Base-by-base conservation (phyloP, 805 yeast genomes). In the Phaffomyces opuntiae region DNA sequence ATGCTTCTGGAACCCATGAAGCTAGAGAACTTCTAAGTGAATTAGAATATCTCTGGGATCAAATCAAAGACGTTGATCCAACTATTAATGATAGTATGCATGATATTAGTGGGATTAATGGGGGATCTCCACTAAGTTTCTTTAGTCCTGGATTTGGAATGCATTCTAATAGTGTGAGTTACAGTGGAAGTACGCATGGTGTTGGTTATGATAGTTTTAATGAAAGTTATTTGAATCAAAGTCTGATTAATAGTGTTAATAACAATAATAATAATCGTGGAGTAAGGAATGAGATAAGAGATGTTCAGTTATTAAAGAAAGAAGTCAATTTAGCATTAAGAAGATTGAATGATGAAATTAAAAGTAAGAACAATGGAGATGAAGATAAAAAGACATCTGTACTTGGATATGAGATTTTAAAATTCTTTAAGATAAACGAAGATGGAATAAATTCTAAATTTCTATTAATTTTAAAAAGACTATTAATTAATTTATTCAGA, bases 31-130 rank as follows among this genome's bases (percentile, higher is more conserved):
- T 81, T 43, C 68, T 83, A 45, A 64, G 70, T 39, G 93, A 86
- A 55, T 70, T 87, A 52, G 90, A 85, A 59, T 75, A 72, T 52
- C 64, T 83, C 37, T 87, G 90, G 89, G 83, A 80, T 60, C 88
- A 81, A 58, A 78, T 83, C 49, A 78, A 75, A 53, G 78, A 78
- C 53, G 52, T 66, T 45, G 51, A 51, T 9, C 60, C 57, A 17
- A 45, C 53, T 6, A 51, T 58, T 3, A 45, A 54, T 1, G 60
- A 57, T 7, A 43, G 46, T 16, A 34, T 46, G 25, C 45, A 45
- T 12, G 49, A 47, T 29, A 29, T 35, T 21, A 17, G 32, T 16
- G 45, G 46, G 11, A 27, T 32, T 19, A 33, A 16, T 38, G 48
- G 45, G 14, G 17, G 19, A 33, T 38, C 39, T 25, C 40, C 38